Evolutionary conservation across 345 rosid genomes (phyloP), one percentile per base, ranked within the genome.

Genomic region (Sapria himalayana): DNA sequence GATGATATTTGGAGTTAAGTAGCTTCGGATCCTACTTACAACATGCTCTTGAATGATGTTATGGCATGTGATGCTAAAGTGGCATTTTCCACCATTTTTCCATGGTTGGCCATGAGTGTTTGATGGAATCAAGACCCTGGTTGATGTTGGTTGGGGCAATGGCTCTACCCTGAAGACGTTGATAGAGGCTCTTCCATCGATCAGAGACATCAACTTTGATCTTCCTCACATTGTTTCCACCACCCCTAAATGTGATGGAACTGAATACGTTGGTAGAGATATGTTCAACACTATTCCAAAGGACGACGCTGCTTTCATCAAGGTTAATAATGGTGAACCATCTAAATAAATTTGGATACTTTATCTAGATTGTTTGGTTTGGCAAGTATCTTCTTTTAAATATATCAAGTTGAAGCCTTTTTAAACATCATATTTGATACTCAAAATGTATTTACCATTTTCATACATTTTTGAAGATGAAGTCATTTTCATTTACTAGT

Each of bases 61-160:
- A 80, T 80, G 96, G 85, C 82, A 13, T 61, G 70, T 45, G 45
- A 48, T 9, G 48, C 93, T 3, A 74, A 78, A 33, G 24, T 42
- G 14, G 41, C 46, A 7, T 59, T 72, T 14, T 52, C 58, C 7
- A 72, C 62, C 8, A 14, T 74, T 1, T 39, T 54, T 0, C n/a
- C 27, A 56, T 17, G 49, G 54, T 5, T 72, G 79, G 50, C 66
- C 59, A 0, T 66, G 71, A 32, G 56, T 71, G 60, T 66, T 80
- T 47, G 64, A 76, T 1, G 76, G 80, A 3, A 20, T 77, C 14
- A 31, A 27, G 19, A 71, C 55, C 10, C 23, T 80, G 71, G 82
- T 76, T 12, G 93, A 85, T 37, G 74, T 80, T 9, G 91, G 85
- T 16, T 93, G 91, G 0, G 72, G 82, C 2, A 61, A 62, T 7